Conservation (phyloP, 257 asterid genomes). For the Nicotiana knightiana region DNA sequence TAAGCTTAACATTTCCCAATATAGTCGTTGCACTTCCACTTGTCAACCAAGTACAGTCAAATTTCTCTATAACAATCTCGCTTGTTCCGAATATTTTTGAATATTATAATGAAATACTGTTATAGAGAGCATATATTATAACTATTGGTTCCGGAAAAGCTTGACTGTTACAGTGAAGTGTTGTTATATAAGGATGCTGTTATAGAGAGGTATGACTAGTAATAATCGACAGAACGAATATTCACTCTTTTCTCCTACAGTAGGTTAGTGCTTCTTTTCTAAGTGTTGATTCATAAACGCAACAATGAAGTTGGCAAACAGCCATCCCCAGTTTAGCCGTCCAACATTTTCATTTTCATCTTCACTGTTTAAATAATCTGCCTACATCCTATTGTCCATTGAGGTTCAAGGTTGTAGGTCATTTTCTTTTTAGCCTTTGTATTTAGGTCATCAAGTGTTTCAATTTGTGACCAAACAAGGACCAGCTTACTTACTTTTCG, state of each 20-base stretch:
- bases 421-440: not conserved
- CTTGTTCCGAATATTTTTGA: no score
- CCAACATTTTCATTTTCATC: not conserved
- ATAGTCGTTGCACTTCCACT: not conserved
- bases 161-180: no score
- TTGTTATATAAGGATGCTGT: no score
- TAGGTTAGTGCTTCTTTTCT: not conserved
- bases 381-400: not conserved
- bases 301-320: not conserved
- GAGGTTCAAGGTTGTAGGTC: not conserved
- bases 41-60: not conserved
- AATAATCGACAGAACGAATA: not conserved
- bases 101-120: no score
- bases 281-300: not conserved
- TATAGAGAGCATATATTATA: no score
- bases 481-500: not conserved
- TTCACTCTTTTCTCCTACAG: not conserved
- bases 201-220: no score
- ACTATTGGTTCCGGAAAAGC: no score
- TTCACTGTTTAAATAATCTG: not conserved
- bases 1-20: not conserved
- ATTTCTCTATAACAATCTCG: no score
- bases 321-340: not conserved
- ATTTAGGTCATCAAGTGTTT: not conserved
- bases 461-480: not conserved